These are phyloP conservation scores for Stereocaulon alpinum DNA, from an alignment of 495 filamentous ascomycete genomes.

Conservation along the genomic window DNA sequence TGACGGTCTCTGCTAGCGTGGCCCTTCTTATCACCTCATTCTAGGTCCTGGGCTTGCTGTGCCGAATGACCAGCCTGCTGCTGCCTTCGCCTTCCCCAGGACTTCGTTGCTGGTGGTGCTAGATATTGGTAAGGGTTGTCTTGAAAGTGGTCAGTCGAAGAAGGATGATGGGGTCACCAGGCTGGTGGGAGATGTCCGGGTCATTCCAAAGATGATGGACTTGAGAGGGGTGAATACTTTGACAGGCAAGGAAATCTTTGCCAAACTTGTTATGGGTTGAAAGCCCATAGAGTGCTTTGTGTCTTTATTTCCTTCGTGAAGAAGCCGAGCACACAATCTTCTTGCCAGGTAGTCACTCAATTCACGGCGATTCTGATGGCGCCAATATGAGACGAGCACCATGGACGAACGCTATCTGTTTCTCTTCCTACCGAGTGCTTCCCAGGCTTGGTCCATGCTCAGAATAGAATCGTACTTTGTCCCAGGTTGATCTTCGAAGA, in stretches of 20 bases:
- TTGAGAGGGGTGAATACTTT: no score
- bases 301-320: no score
- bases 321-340: no score
- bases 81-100: conserved; percentile 15
- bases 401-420: no score
- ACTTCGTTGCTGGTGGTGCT: conserved; percentile 16
- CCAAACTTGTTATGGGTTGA: no score
- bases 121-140: conserved; percentile 6
- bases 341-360: no score
- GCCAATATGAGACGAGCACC: no score
- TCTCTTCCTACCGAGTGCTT: conserved; percentile 10
- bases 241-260: no score
- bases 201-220: background rate
- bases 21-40: conserved; percentile 16
- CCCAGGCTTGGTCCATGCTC: no score
- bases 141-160: background rate
- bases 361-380: no score
- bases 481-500: background rate
- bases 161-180: background rate
- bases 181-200: background rate
- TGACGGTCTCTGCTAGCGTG: background rate
- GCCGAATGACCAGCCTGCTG: conserved; percentile 13
- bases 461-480: no score
- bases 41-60: conserved; percentile 15
- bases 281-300: no score